A percentile compares a stretch with the other conserved stretches of the same genome.
Conservation (phyloP, 208 protist species). For the Acanthamoeba triangularis region DNA sequence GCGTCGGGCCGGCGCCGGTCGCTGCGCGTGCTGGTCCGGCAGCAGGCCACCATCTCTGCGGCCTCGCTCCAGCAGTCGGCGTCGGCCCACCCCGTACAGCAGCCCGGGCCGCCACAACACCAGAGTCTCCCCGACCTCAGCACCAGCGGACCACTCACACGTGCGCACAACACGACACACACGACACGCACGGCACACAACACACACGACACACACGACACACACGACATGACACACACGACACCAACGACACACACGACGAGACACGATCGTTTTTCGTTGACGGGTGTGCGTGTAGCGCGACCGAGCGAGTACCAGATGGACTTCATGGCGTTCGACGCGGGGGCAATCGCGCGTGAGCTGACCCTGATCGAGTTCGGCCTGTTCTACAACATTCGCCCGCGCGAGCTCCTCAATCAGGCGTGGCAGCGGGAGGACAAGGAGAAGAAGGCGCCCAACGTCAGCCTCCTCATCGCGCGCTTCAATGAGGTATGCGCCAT, state of each 20-base stretch:
- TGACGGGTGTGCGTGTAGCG: background rate
- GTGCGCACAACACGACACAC: background rate
- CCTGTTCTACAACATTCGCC: constrained; percentile 9
- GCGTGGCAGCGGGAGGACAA: constrained; percentile 28
- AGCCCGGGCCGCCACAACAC: background rate
- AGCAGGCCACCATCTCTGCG: background rate
- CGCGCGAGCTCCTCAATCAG: constrained; percentile 38
- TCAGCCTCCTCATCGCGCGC: constrained; percentile 29
- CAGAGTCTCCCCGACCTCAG: background rate
- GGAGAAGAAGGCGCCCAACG: constrained; percentile 43
- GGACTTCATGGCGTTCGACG: constrained; percentile 49
- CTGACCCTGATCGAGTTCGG: constrained; percentile 36
- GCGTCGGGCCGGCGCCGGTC: background rate
- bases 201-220: no score
- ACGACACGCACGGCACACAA: no score
- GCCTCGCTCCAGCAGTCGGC: background rate
- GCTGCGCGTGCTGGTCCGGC: background rate
- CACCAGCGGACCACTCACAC: background rate
- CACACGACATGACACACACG: no score
- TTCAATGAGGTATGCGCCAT: constrained; percentile 27
- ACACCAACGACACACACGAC: no score
- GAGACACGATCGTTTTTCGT: background rate
- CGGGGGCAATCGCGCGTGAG: background rate
- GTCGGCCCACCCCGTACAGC: background rate
- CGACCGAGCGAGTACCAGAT: background rate